These are phyloP conservation scores for Tulasnella sp. DNA, from an alignment of 768 basidiomycete genomes.

Conservation along the genomic window DNA sequence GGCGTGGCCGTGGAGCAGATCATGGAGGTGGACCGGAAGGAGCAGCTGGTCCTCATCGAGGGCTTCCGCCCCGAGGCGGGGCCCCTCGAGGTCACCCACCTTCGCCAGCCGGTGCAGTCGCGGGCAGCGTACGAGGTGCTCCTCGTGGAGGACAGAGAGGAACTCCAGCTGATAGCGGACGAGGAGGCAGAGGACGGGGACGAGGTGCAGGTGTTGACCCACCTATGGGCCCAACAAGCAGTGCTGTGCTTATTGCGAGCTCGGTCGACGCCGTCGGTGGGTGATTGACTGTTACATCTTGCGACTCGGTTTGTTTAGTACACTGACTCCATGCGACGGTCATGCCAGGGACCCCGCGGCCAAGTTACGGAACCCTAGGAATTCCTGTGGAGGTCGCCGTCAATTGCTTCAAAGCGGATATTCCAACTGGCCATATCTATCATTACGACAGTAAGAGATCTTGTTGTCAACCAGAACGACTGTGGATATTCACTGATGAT, in stretches of 20 bases:
- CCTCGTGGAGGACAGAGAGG: background rate
- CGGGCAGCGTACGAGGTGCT: background rate
- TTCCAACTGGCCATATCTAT: background rate
- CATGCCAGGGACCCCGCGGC: background rate
- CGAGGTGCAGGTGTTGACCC: background rate
- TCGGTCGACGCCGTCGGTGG: background rate
- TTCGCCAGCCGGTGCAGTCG: background rate
- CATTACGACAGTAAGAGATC: slow-evolving; percentile 13
- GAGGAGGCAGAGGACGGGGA: background rate
- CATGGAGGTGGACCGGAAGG: background rate
- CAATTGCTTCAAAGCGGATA: slow-evolving; percentile 7
- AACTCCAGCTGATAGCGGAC: background rate
- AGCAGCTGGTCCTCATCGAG: background rate
- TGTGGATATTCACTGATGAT: background rate
- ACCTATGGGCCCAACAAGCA: background rate
- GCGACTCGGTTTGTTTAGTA: background rate
- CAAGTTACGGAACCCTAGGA: background rate
- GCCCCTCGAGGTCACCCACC: background rate
- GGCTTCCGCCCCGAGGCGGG: background rate
- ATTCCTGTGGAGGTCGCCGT: background rate
- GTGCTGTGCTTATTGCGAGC: background rate
- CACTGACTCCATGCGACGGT: background rate
- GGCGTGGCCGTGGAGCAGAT: slow-evolving; percentile 10
- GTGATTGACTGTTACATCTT: background rate
- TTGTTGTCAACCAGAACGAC: background rate